Conservation (phyloP, 495 filamentous ascomycete species). For the Staphylotrichum longicolle region DNA sequence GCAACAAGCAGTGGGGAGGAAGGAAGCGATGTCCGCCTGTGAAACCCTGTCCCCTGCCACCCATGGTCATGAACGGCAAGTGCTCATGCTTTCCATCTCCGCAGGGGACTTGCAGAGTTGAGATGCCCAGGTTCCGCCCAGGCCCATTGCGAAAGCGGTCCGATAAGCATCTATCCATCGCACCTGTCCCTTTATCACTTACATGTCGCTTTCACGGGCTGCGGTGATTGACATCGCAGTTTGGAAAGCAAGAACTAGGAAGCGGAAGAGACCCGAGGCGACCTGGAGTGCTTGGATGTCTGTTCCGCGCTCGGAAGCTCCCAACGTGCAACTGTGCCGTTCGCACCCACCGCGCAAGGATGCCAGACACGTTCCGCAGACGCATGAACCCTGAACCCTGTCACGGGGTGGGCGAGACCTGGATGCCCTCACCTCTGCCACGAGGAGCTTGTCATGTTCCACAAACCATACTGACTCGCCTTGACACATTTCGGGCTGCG, state of each 20-base stretch:
- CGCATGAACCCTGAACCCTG: constrained; percentile 20
- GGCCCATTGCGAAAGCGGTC: no score
- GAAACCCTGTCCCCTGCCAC: constrained; percentile 20
- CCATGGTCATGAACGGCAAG: constrained; percentile 24
- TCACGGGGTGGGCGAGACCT: neutral
- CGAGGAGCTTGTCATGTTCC: no score
- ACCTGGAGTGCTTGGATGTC: constrained; percentile 8
- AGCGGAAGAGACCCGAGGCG: neutral
- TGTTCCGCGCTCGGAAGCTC: constrained; percentile 24
- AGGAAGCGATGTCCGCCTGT: constrained; percentile 18
- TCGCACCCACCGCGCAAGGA: neutral
- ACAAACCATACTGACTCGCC: neutral
- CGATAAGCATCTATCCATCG: neutral
- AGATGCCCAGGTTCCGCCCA: neutral
- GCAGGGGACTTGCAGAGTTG: neutral
- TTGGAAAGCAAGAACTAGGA: no score
- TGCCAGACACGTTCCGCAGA: neutral
- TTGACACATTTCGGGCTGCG: neutral
- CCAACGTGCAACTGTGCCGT: constrained; percentile 16
- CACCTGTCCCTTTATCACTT: neutral
- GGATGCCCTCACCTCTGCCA: constrained; percentile 10
- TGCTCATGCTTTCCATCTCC: constrained; percentile 21
- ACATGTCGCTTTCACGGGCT: neutral
- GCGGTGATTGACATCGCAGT: no score
- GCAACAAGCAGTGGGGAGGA: constrained; percentile 13